Conservation (phyloP, 129 eudicot genomes). For the Deinandra increscens region DNA sequence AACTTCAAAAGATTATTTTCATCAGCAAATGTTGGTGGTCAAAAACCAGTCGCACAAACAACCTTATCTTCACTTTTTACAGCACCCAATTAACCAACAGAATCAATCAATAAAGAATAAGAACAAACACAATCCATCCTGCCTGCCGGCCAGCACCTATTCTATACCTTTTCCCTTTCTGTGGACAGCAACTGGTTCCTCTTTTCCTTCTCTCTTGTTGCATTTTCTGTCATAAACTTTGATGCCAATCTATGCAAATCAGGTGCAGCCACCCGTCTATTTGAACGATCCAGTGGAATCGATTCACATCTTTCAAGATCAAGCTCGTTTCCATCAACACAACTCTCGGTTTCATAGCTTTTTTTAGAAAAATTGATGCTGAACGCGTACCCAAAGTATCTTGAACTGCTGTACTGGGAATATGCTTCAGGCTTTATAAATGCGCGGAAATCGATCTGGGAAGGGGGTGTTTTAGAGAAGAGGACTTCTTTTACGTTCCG, state of each 20-base stretch:
- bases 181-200: neutral
- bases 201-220: constrained; percentile 25
- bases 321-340: constrained; percentile 34
- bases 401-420: constrained; percentile 29
- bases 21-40: constrained; percentile 7
- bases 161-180: constrained; percentile 23
- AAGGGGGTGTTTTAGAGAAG: constrained; percentile 41
- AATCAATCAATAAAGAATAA: neutral
- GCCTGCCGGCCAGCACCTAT: neutral
- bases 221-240: constrained; percentile 29
- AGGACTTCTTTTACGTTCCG: constrained; percentile 44
- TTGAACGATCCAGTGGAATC: constrained; percentile 25
- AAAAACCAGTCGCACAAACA: constrained; percentile 13
- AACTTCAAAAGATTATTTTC: constrained; percentile 8
- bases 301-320: constrained; percentile 41
- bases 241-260: constrained; percentile 45
- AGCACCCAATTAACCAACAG: neutral
- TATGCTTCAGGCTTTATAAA: constrained; percentile 34
- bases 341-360: constrained; percentile 39
- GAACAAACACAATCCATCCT: constrained; percentile 6
- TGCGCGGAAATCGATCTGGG: constrained; percentile 43
- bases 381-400: constrained; percentile 26
- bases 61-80: constrained; percentile 7
- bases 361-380: constrained; percentile 31
- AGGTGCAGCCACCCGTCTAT: constrained; percentile 30